Evolutionary conservation across 73 alveolate genomes (phyloP).

Genomic region (Urostyla sp.): DNA sequence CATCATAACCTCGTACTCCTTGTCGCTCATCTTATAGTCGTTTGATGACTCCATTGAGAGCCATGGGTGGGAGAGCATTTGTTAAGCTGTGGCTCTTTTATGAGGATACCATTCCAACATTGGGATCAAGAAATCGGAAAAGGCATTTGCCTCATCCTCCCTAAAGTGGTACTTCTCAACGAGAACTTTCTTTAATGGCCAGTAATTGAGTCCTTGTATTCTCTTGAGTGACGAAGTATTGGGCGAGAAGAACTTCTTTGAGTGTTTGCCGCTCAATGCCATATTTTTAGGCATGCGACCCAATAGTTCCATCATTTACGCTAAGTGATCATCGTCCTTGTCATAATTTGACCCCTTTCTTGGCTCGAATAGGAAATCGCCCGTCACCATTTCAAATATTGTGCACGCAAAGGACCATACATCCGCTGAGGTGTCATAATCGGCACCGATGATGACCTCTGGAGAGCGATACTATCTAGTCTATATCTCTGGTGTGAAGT

Average conservation of each 20-base stretch:
- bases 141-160: slow-evolving; percentile 91
- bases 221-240: slow-evolving; percentile 81
- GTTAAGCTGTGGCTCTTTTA: slow-evolving; percentile 91
- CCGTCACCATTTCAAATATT: slow-evolving; percentile 95
- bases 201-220: slow-evolving; percentile 78
- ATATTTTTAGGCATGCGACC: slow-evolving; percentile 94
- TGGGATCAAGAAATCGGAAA: slow-evolving; percentile 93
- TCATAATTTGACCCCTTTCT: slow-evolving; percentile 79
- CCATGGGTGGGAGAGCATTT: slow-evolving; percentile 94
- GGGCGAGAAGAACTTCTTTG: slow-evolving; percentile 75
- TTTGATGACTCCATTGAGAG: slow-evolving; percentile 77
- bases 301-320: slow-evolving; percentile 93
- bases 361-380: slow-evolving; percentile 96
- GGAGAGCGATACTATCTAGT: slow-evolving; percentile 99
- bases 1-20: slow-evolving; percentile 72
- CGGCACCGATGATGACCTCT: slow-evolving; percentile 93
- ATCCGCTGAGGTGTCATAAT: slow-evolving; percentile 91
- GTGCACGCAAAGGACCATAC: slow-evolving; percentile 97
- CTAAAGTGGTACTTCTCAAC: slow-evolving; percentile 86
- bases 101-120: slow-evolving; percentile 87
- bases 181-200: slow-evolving; percentile 93
- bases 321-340: slow-evolving; percentile 94
- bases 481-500: slow-evolving; percentile 92
- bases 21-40: slow-evolving; percentile 71
- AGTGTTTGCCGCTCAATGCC: slow-evolving; percentile 87